A percentile compares a stretch with the other conserved stretches of the same genome.
These are phyloP conservation scores for Annulohypoxylon nitens DNA, from an alignment of 495 filamentous ascomycete genomes.

Conservation along the genomic window DNA sequence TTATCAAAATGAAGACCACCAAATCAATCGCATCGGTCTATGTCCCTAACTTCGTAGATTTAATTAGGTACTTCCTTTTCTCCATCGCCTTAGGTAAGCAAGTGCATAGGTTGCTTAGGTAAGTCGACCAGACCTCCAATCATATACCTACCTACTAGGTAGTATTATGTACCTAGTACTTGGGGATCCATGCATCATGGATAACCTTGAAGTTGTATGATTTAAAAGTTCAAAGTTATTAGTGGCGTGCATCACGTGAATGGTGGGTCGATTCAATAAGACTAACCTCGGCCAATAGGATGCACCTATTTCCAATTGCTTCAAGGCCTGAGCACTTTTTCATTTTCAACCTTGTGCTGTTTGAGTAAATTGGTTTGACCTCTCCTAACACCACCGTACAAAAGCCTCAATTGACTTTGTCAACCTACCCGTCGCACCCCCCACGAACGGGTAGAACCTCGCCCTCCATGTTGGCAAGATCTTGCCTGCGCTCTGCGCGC, in stretches of 20 bases:
- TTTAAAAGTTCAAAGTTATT: constrained; percentile 5
- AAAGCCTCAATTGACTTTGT: constrained; percentile 52
- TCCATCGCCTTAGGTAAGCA: neutral
- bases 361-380: constrained; percentile 46
- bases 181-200: no score
- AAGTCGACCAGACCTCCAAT: no score
- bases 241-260: constrained; percentile 33
- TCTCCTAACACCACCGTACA: constrained; percentile 47
- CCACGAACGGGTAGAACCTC: constrained; percentile 61
- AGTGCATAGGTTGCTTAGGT: neutral
- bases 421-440: constrained; percentile 52
- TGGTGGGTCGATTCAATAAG: constrained; percentile 11
- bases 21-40: neutral
- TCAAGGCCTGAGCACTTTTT: constrained; percentile 55
- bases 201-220: neutral
- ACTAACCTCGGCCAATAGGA: constrained; percentile 48
- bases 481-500: constrained; percentile 83
- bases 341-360: constrained; percentile 38
- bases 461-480: constrained; percentile 87
- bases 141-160: no score
- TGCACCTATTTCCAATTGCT: constrained; percentile 53
- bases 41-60: neutral
- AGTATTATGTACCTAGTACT: no score
- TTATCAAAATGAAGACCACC: constrained; percentile 11
- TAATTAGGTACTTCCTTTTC: neutral